These are phyloP conservation scores for Citrullus mucosospermus DNA, from an alignment of 306 rosid species.

Conservation along the genomic window DNA sequence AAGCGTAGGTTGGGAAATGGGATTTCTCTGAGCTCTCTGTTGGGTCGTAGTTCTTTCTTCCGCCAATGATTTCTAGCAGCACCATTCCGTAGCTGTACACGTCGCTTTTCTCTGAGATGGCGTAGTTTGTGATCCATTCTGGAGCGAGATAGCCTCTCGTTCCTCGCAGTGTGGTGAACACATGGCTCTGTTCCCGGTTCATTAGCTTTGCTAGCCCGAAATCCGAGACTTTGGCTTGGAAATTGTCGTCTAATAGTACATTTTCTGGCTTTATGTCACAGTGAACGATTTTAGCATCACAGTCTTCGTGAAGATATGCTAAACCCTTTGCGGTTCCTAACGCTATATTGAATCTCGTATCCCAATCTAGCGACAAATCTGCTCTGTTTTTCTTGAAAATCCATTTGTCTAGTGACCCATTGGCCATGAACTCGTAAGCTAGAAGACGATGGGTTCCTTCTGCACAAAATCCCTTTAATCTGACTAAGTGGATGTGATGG, in stretches of 20 bases:
- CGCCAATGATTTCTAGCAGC: conserved; percentile 66
- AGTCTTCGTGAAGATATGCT: conserved; percentile 83
- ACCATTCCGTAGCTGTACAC: conserved; percentile 88
- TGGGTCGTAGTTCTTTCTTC: conserved; percentile 73
- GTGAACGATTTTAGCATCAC: conserved; percentile 78
- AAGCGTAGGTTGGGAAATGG: conserved; percentile 69
- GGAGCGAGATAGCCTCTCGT: conserved; percentile 91
- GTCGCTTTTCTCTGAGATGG: conserved; percentile 91
- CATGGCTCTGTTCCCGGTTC: conserved; percentile 86
- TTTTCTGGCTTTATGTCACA: conserved; percentile 95
- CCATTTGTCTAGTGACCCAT: conserved; percentile 80
- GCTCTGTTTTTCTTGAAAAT: conserved; percentile 50
- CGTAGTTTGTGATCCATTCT: conserved; percentile 92
- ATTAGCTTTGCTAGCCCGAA: conserved; percentile 86
- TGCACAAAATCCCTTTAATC: conserved; percentile 72
- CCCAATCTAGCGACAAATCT: conserved; percentile 55
- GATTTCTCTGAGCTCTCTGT: conserved; percentile 48
- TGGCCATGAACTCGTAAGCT: conserved; percentile 81
- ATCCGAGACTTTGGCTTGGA: conserved; percentile 74
- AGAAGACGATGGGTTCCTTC: conserved; percentile 75
- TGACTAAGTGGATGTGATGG: conserved; percentile 79
- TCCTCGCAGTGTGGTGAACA: conserved; percentile 79
- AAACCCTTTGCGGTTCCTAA: conserved; percentile 86
- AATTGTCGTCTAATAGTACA: conserved; percentile 64
- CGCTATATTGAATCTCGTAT: conserved; percentile 65